Percentiles rank a stretch among this genome's conserved stretches.
phyloP scores from a whole-genome alignment of 306 rosid species.

The Prunus campanulata region DNA sequence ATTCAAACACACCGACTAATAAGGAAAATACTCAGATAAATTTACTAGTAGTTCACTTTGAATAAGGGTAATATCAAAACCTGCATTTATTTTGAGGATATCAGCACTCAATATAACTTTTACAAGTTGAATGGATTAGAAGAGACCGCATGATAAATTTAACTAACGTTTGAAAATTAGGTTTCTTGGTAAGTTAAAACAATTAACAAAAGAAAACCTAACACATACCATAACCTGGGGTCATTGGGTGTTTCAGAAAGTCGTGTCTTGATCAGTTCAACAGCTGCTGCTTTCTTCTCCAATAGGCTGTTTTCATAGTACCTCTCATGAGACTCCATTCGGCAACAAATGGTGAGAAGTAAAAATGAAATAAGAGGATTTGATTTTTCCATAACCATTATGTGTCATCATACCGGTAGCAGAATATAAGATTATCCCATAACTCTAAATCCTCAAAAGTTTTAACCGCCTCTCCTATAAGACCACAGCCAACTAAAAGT shows the following conservation, averaged over 20 bases:
- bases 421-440: conserved; percentile 90
- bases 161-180: background rate
- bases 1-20: background rate
- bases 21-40: background rate
- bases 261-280: conserved; percentile 81
- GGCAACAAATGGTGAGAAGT: conserved; percentile 15
- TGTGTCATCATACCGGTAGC: conserved; percentile 64
- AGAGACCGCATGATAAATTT: background rate
- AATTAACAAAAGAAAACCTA: background rate
- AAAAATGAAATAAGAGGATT: background rate
- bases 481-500: conserved; percentile 82
- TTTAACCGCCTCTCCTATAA: conserved; percentile 88
- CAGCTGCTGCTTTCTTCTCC: conserved; percentile 96
- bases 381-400: conserved; percentile 8
- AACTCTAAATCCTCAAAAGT: conserved; percentile 89
- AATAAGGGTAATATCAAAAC: background rate
- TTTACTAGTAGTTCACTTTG: background rate
- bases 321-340: conserved; percentile 19
- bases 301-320: conserved; percentile 50
- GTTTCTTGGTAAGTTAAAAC: background rate
- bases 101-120: background rate
- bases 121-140: background rate
- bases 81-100: background rate
- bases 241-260: conserved; percentile 80
- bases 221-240: conserved; percentile 79